Conservation (phyloP, 2,329 filamentous ascomycete genomes). For the Fusarium neocosmosporiellum region DNA sequence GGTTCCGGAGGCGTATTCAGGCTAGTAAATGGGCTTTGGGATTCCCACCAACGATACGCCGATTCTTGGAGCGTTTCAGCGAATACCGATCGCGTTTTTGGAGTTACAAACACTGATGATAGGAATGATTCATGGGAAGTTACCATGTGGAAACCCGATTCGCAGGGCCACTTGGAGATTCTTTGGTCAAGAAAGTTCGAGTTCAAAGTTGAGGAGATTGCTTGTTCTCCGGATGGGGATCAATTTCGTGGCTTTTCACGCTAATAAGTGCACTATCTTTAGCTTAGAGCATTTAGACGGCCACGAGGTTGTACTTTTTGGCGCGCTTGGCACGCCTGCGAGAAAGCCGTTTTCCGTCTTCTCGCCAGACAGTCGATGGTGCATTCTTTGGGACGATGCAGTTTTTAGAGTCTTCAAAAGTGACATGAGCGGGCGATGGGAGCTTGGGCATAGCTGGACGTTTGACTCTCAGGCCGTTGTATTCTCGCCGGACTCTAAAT, state of each 20-base stretch:
- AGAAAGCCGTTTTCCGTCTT: neutral
- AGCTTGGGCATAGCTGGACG: rapidly evolving
- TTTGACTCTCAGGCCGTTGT: neutral
- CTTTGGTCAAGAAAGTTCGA: neutral
- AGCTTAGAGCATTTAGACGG: rapidly evolving
- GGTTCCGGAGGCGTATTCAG: rapidly evolving
- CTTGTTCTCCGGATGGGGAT: neutral
- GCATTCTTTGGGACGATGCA: neutral
- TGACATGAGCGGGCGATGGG: neutral
- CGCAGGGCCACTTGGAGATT: neutral
- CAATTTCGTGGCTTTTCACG: neutral
- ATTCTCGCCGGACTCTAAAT: neutral
- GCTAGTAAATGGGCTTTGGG: neutral
- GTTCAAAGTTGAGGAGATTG: neutral
- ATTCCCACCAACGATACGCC: neutral
- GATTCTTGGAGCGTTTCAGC: neutral
- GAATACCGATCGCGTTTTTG: neutral
- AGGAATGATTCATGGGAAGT: neutral
- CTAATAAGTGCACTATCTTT: neutral
- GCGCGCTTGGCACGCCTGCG: too few relatives aligned
- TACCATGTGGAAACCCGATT: neutral
- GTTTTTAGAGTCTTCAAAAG: neutral
- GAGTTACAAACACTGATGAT: neutral
- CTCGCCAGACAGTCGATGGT: neutral
- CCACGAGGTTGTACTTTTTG: too few relatives aligned